Evolutionary conservation across 495 filamentous ascomycete species (phyloP).

Genomic region (Aspergillus hancockii): DNA sequence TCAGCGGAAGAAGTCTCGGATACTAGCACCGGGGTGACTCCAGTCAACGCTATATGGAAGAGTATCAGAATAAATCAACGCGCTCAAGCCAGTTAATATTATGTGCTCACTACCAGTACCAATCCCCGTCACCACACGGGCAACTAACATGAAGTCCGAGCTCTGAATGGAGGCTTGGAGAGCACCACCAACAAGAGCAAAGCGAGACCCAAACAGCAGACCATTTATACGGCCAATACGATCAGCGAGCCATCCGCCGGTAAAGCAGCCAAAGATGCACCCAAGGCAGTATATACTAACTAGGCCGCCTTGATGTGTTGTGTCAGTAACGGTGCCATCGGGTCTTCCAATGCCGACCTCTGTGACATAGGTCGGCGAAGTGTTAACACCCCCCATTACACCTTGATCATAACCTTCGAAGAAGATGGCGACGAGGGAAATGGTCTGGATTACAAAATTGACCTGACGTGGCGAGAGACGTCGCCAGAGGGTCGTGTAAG

Average conservation of each 20-base stretch:
- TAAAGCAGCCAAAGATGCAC: constrained; percentile 54
- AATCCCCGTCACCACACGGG: constrained; percentile 56
- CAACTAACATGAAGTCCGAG: constrained; percentile 56
- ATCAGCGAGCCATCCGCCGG: constrained; percentile 54
- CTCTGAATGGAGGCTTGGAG: constrained; percentile 52
- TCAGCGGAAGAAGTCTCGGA: constrained; percentile 52
- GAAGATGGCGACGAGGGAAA: constrained; percentile 53
- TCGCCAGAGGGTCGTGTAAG: constrained; percentile 45
- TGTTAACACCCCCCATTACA: constrained; percentile 54
- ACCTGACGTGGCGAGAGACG: constrained; percentile 42
- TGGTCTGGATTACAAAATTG: constrained; percentile 44
- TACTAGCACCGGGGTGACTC: constrained; percentile 52
- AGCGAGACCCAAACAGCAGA: constrained; percentile 50
- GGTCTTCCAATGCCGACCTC: constrained; percentile 37
- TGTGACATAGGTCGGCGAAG: constrained; percentile 38
- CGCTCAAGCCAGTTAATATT: not conserved
- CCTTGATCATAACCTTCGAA: constrained; percentile 59
- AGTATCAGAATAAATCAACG: constrained; percentile 13
- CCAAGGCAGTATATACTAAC: constrained; percentile 58
- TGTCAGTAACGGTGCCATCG: constrained; percentile 40
- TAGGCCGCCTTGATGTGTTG: constrained; percentile 47
- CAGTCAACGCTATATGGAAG: constrained; percentile 41
- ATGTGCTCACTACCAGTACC: constrained; percentile 47
- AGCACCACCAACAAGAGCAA: constrained; percentile 55
- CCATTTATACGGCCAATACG: constrained; percentile 57